Evolutionary conservation across 106 monocot genomes (phyloP), one percentile per base, ranked within the genome.

Genomic region (Dioscorea zingiberensis): DNA sequence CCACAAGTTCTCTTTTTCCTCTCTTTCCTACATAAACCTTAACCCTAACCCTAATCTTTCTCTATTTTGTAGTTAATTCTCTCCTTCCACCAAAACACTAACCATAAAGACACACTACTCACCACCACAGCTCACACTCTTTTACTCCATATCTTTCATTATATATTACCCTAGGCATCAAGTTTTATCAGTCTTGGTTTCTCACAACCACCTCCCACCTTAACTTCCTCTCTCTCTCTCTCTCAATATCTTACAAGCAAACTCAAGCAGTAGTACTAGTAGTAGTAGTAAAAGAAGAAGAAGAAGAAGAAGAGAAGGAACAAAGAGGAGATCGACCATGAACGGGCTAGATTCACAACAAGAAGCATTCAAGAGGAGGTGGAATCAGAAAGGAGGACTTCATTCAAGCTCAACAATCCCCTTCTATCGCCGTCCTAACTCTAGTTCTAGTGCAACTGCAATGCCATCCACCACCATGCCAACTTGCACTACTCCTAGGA

Each of bases 351-450:
- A 66, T 55, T 67, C 55, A 13, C 78, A 58, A 24, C 70, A 67
- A 18, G 74, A 78, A 23, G 51, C 55, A 21, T 28, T 60, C n/a
- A 83, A 83, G 83, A 74, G 82, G 48, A 73, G 58, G 24, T 68
- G 72, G 59, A 62, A 55, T 60, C 25, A 58, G 46, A 64, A 78
- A 27, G 27, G 58, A 73, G 44, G 67, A 27, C 4, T 17, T 54
- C 17, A 60, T 58, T 22, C 25, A 38, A 2, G 9, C 10, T 38
- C 38, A 38, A 6, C 38, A 38, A 0, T 38, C 10, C 38, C 38
- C 0, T 38, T 38, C 9, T 38, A 38, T 38, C 1, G 1, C 10
- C 38, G 10, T 8, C 6, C 0, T 38, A 38, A 38, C 38, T 38
- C 38, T 10, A 38, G 0, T 38, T 38, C 38, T 38, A 38, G 38